Evolutionary conservation across 768 basidiomycete genomes (phyloP).

Genomic region (Mycena capillaripes): DNA sequence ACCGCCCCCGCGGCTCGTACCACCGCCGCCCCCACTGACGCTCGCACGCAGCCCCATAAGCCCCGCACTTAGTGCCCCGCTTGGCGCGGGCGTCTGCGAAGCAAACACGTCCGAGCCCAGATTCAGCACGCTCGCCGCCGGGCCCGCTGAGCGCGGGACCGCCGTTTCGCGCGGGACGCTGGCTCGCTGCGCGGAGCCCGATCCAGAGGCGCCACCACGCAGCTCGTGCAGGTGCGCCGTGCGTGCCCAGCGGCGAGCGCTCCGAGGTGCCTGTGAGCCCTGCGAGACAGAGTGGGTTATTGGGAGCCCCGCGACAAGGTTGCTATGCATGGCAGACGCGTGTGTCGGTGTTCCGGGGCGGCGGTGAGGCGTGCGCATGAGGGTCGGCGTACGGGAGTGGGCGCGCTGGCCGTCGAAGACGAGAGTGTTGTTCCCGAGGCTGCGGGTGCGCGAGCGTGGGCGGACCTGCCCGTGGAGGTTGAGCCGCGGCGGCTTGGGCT

Average conservation of each 20-base stretch:
- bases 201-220: slow-evolving; percentile 34
- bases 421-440: slow-evolving; percentile 26
- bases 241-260: slow-evolving; percentile 60
- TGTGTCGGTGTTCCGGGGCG: slow-evolving; percentile 33
- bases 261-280: slow-evolving; percentile 38
- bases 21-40: not conserved
- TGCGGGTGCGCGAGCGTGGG: slow-evolving; percentile 25
- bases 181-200: not conserved
- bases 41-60: slow-evolving; percentile 4
- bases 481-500: slow-evolving; percentile 31
- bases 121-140: slow-evolving; percentile 2
- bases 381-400: slow-evolving; percentile 24
- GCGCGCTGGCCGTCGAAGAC: slow-evolving; percentile 21
- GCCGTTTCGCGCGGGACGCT: not conserved
- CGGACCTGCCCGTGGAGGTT: slow-evolving; percentile 12
- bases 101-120: slow-evolving; percentile 25
- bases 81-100: slow-evolving; percentile 18
- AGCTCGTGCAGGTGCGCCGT: slow-evolving; percentile 69
- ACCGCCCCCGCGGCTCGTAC: not conserved
- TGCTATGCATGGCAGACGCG: not conserved
- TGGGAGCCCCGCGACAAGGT: slow-evolving; percentile 1
- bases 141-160: not conserved
- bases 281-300: slow-evolving; percentile 29
- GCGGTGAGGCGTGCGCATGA: slow-evolving; percentile 28
- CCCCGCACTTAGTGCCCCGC: slow-evolving; percentile 1